Evolutionary conservation across 164 flowering plant genomes (phyloP).

Genomic region (Tetrastigma voinierianum): DNA sequence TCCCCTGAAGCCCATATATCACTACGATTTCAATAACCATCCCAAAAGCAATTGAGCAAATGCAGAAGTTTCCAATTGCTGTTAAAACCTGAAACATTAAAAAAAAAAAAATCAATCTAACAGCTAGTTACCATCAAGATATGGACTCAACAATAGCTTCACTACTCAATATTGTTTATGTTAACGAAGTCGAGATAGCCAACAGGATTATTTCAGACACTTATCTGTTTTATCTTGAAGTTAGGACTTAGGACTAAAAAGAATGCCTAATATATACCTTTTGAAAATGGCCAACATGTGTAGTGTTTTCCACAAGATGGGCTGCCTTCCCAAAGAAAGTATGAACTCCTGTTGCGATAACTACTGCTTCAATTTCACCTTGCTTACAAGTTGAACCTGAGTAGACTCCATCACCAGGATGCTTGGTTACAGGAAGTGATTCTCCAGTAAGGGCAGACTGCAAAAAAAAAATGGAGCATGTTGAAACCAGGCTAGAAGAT

Average conservation of each 20-base stretch:
- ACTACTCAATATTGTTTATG: background rate
- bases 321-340: conserved; percentile 91
- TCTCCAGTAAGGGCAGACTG: conserved; percentile 88
- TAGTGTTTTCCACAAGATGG: conserved; percentile 76
- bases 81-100: conserved; percentile 56
- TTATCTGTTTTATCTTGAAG: background rate
- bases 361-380: conserved; percentile 83
- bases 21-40: conserved; percentile 65
- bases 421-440: conserved; percentile 75
- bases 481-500: background rate
- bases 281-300: conserved; percentile 79
- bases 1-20: conserved; percentile 43
- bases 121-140: background rate
- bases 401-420: conserved; percentile 73
- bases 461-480: conserved; percentile 4
- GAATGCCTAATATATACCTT: conserved; percentile 34
- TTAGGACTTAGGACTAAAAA: background rate
- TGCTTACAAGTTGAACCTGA: conserved; percentile 90
- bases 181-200: too few species aligned
- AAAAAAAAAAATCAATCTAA: background rate
- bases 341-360: conserved; percentile 82
- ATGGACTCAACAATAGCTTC: background rate
- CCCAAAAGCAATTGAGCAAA: conserved; percentile 70
- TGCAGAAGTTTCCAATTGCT: conserved; percentile 80
- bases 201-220: background rate